Base-by-base conservation (phyloP, 2,329 filamentous ascomycete species). In the Coniella vitis region DNA sequence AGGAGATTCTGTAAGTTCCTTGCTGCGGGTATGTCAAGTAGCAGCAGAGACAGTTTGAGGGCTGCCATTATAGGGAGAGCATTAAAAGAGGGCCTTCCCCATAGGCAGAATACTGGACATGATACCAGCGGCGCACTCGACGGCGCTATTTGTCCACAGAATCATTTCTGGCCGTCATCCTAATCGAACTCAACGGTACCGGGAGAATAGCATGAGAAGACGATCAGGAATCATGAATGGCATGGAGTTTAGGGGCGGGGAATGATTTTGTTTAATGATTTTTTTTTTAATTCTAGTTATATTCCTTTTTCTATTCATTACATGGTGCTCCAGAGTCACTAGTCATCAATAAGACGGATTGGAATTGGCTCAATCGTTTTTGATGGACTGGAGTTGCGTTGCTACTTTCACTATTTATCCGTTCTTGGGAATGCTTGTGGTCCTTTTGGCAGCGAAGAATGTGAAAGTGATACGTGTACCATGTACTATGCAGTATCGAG, bases 1-100 rank as follows among this genome's bases (percentile, higher is more conserved):
- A 78, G 68, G 84, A 90, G 60, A 87, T 95, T 59, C 71, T 98
- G 56, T 83, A 65, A 69, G 16, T 14, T n/a, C 34, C 19, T 29
- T 10, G 19, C 32, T 20, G 17, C 19, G 12, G 29, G 14, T 22
- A 37, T 29, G 21, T 17, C 25, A 29, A 10, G 25, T 29, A 17
- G 16, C 7, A 13, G 21, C 19, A 4, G 25, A 1, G 40, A 17
- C 14, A n/a, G 7, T 22, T 8, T 29, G 12, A 25, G 14, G 8
- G 35, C n/a, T 38, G 37, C 21, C 37, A 22, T 37, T n/a, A 19
- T 13, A 22, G 4, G 19, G 37, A 44, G 21, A 44, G n/a, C 14
- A 47, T 8, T 9, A 13, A 38, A 12, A 39, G 41, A 36, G 25
- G 25, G 10, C 25, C 25, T 5, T 29, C 25, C 5, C 25, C 5